These are phyloP conservation scores for Lodderomyces margitis DNA, from an alignment of 1,139 yeast species.

Conservation along the genomic window DNA sequence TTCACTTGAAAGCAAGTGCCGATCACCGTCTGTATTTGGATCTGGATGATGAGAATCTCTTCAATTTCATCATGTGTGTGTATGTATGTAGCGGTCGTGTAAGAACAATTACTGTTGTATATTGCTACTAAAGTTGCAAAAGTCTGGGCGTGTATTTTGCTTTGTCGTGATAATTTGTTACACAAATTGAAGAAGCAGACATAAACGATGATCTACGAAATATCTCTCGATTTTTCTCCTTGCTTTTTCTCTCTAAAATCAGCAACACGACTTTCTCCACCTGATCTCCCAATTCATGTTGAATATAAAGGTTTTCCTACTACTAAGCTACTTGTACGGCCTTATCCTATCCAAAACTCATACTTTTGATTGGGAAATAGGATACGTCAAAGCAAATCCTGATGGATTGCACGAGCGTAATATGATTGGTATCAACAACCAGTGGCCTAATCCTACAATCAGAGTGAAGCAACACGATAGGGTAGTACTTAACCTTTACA, in stretches of 20 bases:
- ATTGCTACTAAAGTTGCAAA: too few relatives aligned
- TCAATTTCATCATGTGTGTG: background rate
- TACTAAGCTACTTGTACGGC: background rate
- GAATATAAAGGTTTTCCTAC: background rate
- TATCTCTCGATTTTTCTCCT: background rate
- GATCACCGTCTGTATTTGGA: conserved; percentile 1
- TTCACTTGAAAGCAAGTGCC: conserved; percentile 19
- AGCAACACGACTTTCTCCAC: background rate
- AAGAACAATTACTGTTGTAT: conserved; percentile 1
- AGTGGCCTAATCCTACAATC: conserved; percentile 84
- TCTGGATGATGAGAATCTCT: background rate
- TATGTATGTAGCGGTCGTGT: background rate
- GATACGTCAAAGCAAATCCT: conserved; percentile 69
- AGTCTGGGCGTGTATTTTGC: background rate
- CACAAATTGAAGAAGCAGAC: background rate
- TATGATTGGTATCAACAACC: conserved; percentile 76
- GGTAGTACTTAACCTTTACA: conserved; percentile 64
- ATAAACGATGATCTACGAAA: background rate
- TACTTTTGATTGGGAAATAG: conserved; percentile 68
- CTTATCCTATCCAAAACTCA: conserved; percentile 52
- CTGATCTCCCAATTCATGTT: background rate
- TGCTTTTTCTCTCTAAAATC: background rate
- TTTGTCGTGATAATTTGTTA: background rate
- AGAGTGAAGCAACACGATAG: conserved; percentile 74
- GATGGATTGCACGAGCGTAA: conserved; percentile 68